Conservation (phyloP, 192 early-diverging fungal genomes). For the Coemansia sp. region DNA sequence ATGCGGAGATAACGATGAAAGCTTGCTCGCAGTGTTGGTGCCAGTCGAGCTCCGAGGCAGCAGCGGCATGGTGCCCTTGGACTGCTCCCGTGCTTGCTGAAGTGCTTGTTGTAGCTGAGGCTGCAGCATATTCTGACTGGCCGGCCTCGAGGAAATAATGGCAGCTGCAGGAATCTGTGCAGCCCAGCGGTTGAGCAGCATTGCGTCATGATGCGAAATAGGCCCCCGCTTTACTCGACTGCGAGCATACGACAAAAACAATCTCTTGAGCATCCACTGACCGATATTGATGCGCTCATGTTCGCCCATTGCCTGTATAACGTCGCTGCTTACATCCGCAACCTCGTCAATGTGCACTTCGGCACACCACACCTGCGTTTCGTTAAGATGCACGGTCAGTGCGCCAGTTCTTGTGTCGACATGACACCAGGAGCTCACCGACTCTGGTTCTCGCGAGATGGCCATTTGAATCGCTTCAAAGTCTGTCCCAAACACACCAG, state of each 20-base stretch:
- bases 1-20: no score
- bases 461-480: constrained; percentile 29
- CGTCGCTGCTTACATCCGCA: constrained; percentile 44
- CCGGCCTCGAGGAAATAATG: constrained; percentile 19
- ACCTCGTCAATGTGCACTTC: constrained; percentile 89
- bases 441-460: constrained; percentile 56
- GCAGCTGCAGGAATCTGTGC: constrained; percentile 48
- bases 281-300: constrained; percentile 48
- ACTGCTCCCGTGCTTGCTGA: constrained; percentile 9
- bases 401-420: constrained; percentile 88
- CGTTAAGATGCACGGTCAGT: constrained; percentile 83
- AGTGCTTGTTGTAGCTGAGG: constrained; percentile 17
- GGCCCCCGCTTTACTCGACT: constrained; percentile 79
- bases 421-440: constrained; percentile 86
- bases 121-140: neutral
- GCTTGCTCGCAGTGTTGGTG: no score
- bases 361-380: constrained; percentile 73
- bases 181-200: constrained; percentile 48
- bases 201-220: constrained; percentile 56
- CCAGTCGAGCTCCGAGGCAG: no score
- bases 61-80: no score
- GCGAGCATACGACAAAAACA: constrained; percentile 53
- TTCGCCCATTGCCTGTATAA: constrained; percentile 26
- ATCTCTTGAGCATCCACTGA: constrained; percentile 50
- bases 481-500: constrained; percentile 35